These are phyloP conservation scores for Penicillium hesseltinei DNA, from an alignment of 2,329 filamentous ascomycete genomes.

Conservation along the genomic window DNA sequence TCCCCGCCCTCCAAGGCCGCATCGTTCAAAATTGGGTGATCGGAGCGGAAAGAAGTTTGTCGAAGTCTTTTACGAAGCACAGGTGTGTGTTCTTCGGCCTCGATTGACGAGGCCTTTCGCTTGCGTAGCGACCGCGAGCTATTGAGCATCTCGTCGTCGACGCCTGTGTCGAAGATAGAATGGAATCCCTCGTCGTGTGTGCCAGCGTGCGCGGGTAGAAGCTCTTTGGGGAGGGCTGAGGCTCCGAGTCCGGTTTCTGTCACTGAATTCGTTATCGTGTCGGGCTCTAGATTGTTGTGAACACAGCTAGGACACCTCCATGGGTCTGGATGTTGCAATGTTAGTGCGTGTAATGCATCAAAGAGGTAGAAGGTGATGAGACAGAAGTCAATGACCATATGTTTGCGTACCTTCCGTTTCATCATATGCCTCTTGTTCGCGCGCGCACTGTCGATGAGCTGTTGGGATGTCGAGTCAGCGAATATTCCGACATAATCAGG, in stretches of 20 bases:
- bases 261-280: slow-evolving; percentile 22
- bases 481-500: slow-evolving; percentile 20
- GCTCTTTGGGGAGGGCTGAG: slow-evolving; percentile 67
- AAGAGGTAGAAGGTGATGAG: background rate
- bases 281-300: slow-evolving; percentile 40
- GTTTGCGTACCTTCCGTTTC: slow-evolving; percentile 59
- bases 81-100: slow-evolving; percentile 50
- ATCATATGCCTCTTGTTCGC: slow-evolving; percentile 63
- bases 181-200: slow-evolving; percentile 66
- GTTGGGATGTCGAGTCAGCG: slow-evolving; percentile 48
- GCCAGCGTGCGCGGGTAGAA: slow-evolving; percentile 67
- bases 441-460: slow-evolving; percentile 91
- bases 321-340: slow-evolving; percentile 51
- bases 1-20: slow-evolving; percentile 21
- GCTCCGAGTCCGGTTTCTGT: slow-evolving; percentile 56
- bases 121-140: slow-evolving; percentile 77
- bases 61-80: slow-evolving; percentile 51
- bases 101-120: slow-evolving; percentile 73
- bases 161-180: slow-evolving; percentile 71
- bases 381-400: background rate
- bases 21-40: slow-evolving; percentile 23
- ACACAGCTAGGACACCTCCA: slow-evolving; percentile 64
- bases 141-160: slow-evolving; percentile 71
- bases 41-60: slow-evolving; percentile 30
- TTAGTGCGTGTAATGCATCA: slow-evolving; percentile 27